These are phyloP conservation scores for Pseudocercospora crystallina DNA, from an alignment of 2,329 filamentous ascomycete genomes.

Conservation along the genomic window DNA sequence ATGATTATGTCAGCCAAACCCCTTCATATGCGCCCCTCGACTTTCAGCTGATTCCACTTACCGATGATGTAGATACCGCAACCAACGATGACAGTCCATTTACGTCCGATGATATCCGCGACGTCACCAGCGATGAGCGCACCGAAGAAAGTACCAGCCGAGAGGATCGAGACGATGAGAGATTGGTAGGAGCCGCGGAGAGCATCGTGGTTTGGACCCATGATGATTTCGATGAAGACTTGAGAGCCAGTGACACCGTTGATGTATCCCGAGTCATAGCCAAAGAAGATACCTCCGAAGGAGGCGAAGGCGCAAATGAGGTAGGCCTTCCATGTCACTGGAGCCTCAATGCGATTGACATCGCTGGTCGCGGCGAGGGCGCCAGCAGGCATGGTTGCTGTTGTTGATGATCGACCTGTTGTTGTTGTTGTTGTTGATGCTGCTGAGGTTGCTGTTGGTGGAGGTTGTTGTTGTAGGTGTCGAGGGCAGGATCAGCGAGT, in stretches of 20 bases:
- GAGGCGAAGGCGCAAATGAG: constrained; percentile 48
- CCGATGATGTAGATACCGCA: constrained; percentile 67
- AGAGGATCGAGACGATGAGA: constrained; percentile 74
- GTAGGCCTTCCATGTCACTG: constrained; percentile 46
- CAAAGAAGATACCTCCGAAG: constrained; percentile 66
- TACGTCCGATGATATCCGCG: constrained; percentile 72
- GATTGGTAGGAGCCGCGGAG: constrained; percentile 46
- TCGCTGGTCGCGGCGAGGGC: constrained; percentile 47
- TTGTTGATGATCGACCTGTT: neutral
- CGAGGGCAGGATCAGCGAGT: too few relatives aligned
- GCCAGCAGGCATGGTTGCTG: constrained; percentile 21
- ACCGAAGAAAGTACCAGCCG: constrained; percentile 70
- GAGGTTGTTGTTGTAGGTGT: too few relatives aligned
- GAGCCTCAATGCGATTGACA: constrained; percentile 54
- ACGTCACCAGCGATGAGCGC: constrained; percentile 75
- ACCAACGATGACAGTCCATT: constrained; percentile 68
- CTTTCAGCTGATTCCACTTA: constrained; percentile 16
- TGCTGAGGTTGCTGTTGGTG: neutral
- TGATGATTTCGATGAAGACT: constrained; percentile 55
- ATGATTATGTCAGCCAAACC: neutral
- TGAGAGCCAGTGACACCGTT: constrained; percentile 47
- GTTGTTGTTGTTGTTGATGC: neutral
- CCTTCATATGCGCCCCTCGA: neutral
- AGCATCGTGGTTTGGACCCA: constrained; percentile 39
- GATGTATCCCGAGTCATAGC: constrained; percentile 74